Base-by-base conservation (phyloP, 352 stramenopile species). In the Aphanomyces invadans region DNA sequence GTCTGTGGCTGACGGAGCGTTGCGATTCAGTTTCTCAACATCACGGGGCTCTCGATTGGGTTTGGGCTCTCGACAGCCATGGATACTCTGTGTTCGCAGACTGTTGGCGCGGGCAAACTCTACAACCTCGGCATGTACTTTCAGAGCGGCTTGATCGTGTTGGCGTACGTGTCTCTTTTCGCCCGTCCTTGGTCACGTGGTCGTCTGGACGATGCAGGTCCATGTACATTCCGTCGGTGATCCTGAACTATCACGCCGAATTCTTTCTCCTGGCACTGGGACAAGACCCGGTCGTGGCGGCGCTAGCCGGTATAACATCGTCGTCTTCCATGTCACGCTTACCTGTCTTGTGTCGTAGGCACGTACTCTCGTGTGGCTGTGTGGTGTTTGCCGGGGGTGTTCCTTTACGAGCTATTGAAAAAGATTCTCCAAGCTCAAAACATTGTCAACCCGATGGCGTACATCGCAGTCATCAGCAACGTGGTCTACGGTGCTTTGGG, bases 1-100 rank as follows among this genome's bases (percentile, higher is more conserved):
- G n/a, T n/a, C n/a, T n/a, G n/a, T n/a, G n/a, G n/a, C n/a, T n/a
- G n/a, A n/a, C n/a, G n/a, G n/a, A n/a, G n/a, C n/a, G n/a, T n/a
- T n/a, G n/a, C n/a, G n/a, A n/a, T n/a, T n/a, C 54, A 67, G 60
- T 83, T 88, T 59, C 80, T 88, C 61, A 95, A 95, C 56, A 66
- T 96, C 4, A 83, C 83, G 23, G 86, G 73, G 7, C 75, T 93
- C 26, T 77, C 86, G 10, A 74, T 91, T 4, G 86, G 81, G 9
- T 85, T 93, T 32, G 86, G 86, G 0, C 73, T 96, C 29, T 74
- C 86, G 4, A 92, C 86, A 19, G 88, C 87, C 10, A 81, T 97
- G 73, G 89, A 97, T 69, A 97, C 89, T 59, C 72, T 97, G 0
- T 95, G 86, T 63, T 85, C 83, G 15, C 81, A 95, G 70, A 81